Evolutionary conservation across 1,139 yeast genomes (phyloP), one percentile per base, ranked within the genome.

Genomic region (Komagataea norvegica): DNA sequence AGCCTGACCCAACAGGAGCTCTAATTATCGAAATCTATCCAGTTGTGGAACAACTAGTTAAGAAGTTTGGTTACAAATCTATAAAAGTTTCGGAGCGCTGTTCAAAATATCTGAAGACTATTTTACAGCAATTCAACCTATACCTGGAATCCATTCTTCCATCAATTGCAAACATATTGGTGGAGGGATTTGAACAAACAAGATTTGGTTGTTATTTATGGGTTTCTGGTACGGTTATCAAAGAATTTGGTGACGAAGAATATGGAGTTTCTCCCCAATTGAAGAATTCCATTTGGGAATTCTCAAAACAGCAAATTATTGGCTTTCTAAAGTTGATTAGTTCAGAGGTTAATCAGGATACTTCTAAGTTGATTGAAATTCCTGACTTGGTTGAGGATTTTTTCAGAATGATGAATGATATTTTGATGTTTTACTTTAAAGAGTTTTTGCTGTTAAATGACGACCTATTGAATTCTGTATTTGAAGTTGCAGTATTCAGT

Each of bases 341-440:
- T 44, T 9, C 29, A n/a, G 37, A 29, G n/a, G 29, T 37, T 18
- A 25, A 25, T 10, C 28, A 31, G 10, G 36, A 40, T 25, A 47
- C 33, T 30, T 52, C 51, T 40, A 49, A 34, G 30, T 55, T 62
- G 29, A 64, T 64, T 37, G 72, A 67, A 47, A 72, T 72, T 27
- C 85, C 91, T 13, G 95, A 87, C 57, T 70, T 86, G 25, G 67
- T 89, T 38, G 96, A 89, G 59, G 96, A 89, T 64, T 89, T 83
- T 56, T 88, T 82, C 70, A 70, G 93, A 43, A 81, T 89, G 82
- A 69, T 81, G 62, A 71, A 75, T 44, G 97, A 91, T 56, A 67
- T 88, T 35, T 62, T 87, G 39, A 80, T 83, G 80, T 86, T 75
- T 57, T 85, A 72, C 57, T 95, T 96, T 2, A 67, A 73, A 40